Evolutionary conservation across 257 asterid genomes (phyloP).

Genomic region (Solanum corneliomulleri): DNA sequence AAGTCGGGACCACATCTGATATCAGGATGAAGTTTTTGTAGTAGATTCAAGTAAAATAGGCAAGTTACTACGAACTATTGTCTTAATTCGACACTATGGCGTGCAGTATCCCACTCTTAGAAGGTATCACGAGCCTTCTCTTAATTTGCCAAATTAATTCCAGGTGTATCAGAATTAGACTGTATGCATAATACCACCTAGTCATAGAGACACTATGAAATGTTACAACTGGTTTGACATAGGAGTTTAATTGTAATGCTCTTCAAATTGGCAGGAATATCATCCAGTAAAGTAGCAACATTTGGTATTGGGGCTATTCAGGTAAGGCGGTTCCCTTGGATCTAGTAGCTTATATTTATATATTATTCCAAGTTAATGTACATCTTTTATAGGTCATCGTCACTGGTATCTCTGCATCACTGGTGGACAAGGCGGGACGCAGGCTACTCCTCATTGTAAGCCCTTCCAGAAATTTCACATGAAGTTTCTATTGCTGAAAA

Average conservation of each 20-base stretch:
- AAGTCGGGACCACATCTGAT: not conserved
- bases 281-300: slow-evolving; percentile 70
- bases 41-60: not conserved
- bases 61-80: not conserved
- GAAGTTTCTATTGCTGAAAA: not conserved
- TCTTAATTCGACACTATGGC: not conserved
- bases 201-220: not conserved
- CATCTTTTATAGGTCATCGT: slow-evolving; percentile 40
- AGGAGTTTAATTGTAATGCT: not conserved
- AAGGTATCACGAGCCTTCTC: not conserved
- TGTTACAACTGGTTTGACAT: not conserved
- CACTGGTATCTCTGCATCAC: slow-evolving; percentile 49
- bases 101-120: not conserved
- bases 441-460: slow-evolving; percentile 74
- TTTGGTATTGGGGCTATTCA: slow-evolving; percentile 80
- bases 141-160: not conserved
- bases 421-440: slow-evolving; percentile 80
- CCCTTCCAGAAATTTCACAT: not conserved
- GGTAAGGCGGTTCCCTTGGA: slow-evolving; percentile 19
- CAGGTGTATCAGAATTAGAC: not conserved
- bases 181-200: not conserved
- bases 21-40: not conserved
- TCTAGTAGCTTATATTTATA: not conserved
- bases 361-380: not conserved
- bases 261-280: slow-evolving; percentile 36